Evolutionary conservation across 306 rosid species (phyloP).

Genomic region (Prunus salicina): DNA sequence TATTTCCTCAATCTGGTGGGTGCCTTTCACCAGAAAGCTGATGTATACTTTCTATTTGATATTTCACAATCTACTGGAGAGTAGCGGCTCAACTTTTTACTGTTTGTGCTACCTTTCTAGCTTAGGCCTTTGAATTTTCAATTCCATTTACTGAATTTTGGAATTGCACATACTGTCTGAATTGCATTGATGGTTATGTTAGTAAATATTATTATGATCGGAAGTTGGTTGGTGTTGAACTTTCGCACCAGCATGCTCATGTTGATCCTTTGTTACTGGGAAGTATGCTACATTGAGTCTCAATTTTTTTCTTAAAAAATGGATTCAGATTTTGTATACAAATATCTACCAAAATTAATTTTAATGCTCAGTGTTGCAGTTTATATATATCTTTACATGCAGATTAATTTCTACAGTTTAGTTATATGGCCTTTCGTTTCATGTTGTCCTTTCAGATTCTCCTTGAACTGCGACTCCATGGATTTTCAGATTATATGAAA

Average conservation of each 20-base stretch:
- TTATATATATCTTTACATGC: constrained; percentile 3
- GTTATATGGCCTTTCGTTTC: constrained; percentile 17
- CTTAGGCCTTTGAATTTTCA: neutral
- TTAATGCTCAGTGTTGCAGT: constrained; percentile 16
- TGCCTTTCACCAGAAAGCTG: neutral
- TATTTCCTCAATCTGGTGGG: neutral
- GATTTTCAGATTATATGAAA: constrained; percentile 41
- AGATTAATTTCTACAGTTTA: constrained; percentile 8
- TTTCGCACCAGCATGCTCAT: neutral
- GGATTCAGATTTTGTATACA: neutral
- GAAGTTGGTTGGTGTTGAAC: no score
- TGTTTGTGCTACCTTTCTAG: neutral
- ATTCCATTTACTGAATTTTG: neutral
- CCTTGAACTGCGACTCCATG: constrained; percentile 72
- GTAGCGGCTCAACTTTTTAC: neutral
- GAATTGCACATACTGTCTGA: neutral
- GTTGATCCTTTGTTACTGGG: neutral
- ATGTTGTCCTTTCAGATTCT: constrained; percentile 52
- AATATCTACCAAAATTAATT: neutral
- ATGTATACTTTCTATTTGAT: neutral
- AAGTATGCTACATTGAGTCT: neutral
- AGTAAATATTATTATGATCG: no score
- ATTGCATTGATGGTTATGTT: no score
- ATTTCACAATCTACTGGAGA: neutral
- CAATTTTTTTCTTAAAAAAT: neutral